phyloP scores from a whole-genome alignment of 495 filamentous ascomycete species.

The Jackrogersella minutella region DNA sequence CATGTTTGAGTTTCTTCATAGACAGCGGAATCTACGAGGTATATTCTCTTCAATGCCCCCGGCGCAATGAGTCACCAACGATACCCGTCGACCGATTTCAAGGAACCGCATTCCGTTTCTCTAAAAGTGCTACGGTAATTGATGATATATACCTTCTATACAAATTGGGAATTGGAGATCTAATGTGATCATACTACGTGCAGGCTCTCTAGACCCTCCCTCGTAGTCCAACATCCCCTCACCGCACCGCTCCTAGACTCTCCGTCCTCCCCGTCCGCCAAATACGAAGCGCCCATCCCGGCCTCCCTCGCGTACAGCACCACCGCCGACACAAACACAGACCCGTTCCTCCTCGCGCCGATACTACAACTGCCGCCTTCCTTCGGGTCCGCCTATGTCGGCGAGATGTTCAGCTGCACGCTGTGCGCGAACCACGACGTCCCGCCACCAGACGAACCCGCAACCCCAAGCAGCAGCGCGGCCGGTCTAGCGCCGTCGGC shows the following conservation, averaged over 20 bases:
- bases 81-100: slow-evolving; percentile 64
- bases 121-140: slow-evolving; percentile 77
- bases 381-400: slow-evolving; percentile 94
- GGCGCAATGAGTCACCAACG: slow-evolving; percentile 60
- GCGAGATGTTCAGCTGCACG: slow-evolving; percentile 93
- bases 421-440: slow-evolving; percentile 94
- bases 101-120: slow-evolving; percentile 85
- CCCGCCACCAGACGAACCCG: slow-evolving; percentile 28
- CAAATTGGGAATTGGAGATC: not conserved
- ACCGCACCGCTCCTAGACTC: slow-evolving; percentile 30
- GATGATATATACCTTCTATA: not conserved
- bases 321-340: slow-evolving; percentile 48
- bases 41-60: slow-evolving; percentile 1
- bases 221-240: slow-evolving; percentile 60
- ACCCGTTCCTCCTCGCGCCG: slow-evolving; percentile 58
- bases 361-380: slow-evolving; percentile 88
- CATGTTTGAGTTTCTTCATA: not conserved
- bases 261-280: slow-evolving; percentile 25
- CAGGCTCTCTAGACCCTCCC: slow-evolving; percentile 62
- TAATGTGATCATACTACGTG: slow-evolving; percentile 13
- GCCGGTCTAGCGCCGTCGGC: not conserved
- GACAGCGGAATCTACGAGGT: not conserved
- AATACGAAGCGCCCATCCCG: slow-evolving; percentile 41
- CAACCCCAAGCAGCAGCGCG: slow-evolving; percentile 1
- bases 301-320: slow-evolving; percentile 57